A percentile compares a stretch with the other conserved stretches of the same genome.
Evolutionary conservation across 2,329 filamentous ascomycete genomes (phyloP).

Genomic region (Aureobasidium sp.): DNA sequence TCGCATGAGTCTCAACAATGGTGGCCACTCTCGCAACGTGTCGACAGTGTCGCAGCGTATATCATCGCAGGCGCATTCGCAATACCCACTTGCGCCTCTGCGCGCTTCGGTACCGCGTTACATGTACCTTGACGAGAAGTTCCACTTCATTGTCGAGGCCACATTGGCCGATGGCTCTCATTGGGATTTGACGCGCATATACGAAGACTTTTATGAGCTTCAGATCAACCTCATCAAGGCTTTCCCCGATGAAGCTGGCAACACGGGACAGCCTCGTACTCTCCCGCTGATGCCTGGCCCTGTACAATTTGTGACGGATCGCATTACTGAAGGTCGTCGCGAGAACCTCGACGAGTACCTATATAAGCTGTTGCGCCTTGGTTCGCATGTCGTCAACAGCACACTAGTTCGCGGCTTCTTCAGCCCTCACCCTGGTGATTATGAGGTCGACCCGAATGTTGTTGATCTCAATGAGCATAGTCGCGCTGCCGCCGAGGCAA

Average conservation of each 20-base stretch:
- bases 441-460: slow-evolving; percentile 72
- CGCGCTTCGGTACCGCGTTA: slow-evolving; percentile 82
- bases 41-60: slow-evolving; percentile 19
- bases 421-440: slow-evolving; percentile 79
- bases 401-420: slow-evolving; percentile 85
- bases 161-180: slow-evolving; percentile 80
- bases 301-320: slow-evolving; percentile 96
- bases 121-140: slow-evolving; percentile 94
- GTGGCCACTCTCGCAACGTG: slow-evolving; percentile 21
- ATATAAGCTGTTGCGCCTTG: slow-evolving; percentile 77
- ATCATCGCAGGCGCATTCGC: slow-evolving; percentile 31
- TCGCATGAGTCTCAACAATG: slow-evolving; percentile 58
- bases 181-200: slow-evolving; percentile 91
- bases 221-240: slow-evolving; percentile 89
- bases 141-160: slow-evolving; percentile 96
- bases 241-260: slow-evolving; percentile 88
- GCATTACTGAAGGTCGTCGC: slow-evolving; percentile 84
- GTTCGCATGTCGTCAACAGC: slow-evolving; percentile 74
- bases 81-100: slow-evolving; percentile 57
- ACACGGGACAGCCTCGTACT: slow-evolving; percentile 64
- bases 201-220: slow-evolving; percentile 98
- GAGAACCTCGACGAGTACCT: slow-evolving; percentile 94
- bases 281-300: slow-evolving; percentile 97
- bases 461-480: slow-evolving; percentile 52
- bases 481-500: slow-evolving; percentile 53